Evolutionary conservation across 2,329 filamentous ascomycete genomes (phyloP), one percentile per base, ranked within the genome.

Genomic region (Pseudogymnoascus sp.): DNA sequence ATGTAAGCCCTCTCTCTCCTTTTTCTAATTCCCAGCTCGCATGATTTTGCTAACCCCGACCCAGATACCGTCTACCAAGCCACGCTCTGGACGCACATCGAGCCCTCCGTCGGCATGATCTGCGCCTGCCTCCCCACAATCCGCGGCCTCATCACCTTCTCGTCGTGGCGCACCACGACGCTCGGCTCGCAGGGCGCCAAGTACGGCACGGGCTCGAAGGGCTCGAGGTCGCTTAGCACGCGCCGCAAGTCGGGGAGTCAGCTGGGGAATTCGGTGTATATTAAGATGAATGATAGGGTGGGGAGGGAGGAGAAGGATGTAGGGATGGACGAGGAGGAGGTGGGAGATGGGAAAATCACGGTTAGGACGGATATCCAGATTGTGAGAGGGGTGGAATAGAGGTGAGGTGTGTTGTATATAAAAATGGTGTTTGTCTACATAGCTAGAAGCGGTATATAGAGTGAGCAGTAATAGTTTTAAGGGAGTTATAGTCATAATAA

Each of bases 51-150:
- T 54, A 54, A 54, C n/a, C 43, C 43, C n/a, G 1, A n/a, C 25
- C 8, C 1, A 54, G 43, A 54, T 54, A 54, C 43, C 43, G 43
- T 54, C 8, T 54, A 54, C 25, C 43, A 54, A 54, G 43, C 43
- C 43, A 54, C 25, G 8, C 38, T 62, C 11, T 64, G 63, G 62
- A 60, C 62, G 16, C 58, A 43, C 18, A 54, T 65, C 43, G 63
- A 65, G 36, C 36, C 60, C 22, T 47, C 41, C 11, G 39, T 62
- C 6, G 62, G 47, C 58, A 62, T 65, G 39, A 57, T 65, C 25
- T 65, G 63, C 30, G 62, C 62, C 20, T 65, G 63, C 20, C 60
- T 63, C 62, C 62, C 63, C 4, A 47, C 47, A 36, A 47, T 61
- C 20, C 30, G 35, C 9, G 43, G 43, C 8, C 43, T 54, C 43